Base-by-base conservation (phyloP, 2,329 filamentous ascomycete genomes). In the Sporothrix inflata region DNA sequence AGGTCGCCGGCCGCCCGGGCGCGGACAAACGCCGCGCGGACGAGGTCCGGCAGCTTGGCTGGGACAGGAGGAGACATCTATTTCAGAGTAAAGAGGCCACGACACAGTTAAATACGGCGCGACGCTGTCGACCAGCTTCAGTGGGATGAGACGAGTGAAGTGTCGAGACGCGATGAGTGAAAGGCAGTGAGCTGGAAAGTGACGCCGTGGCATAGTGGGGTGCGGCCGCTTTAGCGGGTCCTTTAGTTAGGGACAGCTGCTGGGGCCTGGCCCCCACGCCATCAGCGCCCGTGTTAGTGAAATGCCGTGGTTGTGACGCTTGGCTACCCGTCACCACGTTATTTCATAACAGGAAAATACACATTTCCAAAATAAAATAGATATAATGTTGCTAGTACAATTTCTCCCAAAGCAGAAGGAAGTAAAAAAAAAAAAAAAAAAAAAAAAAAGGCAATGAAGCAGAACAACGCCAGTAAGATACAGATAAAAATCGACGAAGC, bases 1-100 rank as follows among this genome's bases (percentile, higher is more conserved):
- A 89, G 77, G 73, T 88, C 85, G 70, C 85, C 85, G 71, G 79
- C 83, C 12, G 80, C 78, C 12, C 80, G 81, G 21, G 87, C 87
- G 63, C 82, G 83, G 70, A 79, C 76, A 76, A 89, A 89, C 3
- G 85, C 80, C 0, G 81, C 72, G 69, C 81, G 83, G 72, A 89
- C 86, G 16, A 89, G 83, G 2, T 83, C 81, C 0, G 86, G 86
- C 0, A 89, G 83, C 72, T 85, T 84, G 2, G 78, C 72, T 0
- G 86, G 86, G 0, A 80, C 82, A 53, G 79, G 55, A n/a, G 34
- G 30, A 82, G 61, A 83, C 55, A 60, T 38, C n/a, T n/a, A n/a
- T n/a, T n/a, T n/a, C n/a, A n/a, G n/a, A n/a, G n/a, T n/a, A n/a
- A n/a, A n/a, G n/a, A n/a, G n/a, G n/a, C n/a, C n/a, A n/a, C n/a